Evolutionary conservation across 1,139 yeast species (phyloP).

Genomic region (Nakaseomyces bracarensis): DNA sequence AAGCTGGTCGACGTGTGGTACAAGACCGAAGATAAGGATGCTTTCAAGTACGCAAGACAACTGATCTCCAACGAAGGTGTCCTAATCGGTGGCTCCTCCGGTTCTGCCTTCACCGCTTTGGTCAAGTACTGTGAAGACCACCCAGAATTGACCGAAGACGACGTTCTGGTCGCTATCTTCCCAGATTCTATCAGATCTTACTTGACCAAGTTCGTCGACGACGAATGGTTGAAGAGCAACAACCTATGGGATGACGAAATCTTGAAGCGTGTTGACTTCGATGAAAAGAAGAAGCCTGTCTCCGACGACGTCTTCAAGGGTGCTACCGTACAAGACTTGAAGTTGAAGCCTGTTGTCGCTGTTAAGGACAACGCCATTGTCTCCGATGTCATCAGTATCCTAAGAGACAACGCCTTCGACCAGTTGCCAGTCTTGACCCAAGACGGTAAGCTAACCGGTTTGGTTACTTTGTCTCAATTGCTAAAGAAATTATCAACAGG

Average conservation of each 20-base stretch:
- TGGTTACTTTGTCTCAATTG: conserved; percentile 69
- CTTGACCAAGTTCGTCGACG: conserved; percentile 81
- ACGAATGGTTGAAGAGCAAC: conserved; percentile 82
- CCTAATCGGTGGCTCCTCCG: conserved; percentile 82
- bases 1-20: conserved; percentile 66
- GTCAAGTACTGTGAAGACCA: conserved; percentile 58
- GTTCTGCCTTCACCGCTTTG: conserved; percentile 78
- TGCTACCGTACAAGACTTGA: conserved; percentile 59
- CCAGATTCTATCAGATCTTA: conserved; percentile 87
- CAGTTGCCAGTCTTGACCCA: conserved; percentile 69
- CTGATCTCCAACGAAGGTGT: conserved; percentile 81
- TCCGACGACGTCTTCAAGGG: conserved; percentile 43
- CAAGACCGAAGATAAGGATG: conserved; percentile 77
- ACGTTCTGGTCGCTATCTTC: conserved; percentile 70
- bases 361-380: conserved; percentile 57
- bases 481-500: conserved; percentile 61
- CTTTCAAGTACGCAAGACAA: conserved; percentile 75
- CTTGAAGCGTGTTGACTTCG: conserved; percentile 31
- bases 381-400: conserved; percentile 57
- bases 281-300: conserved; percentile 16
- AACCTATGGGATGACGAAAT: conserved; percentile 55
- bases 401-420: conserved; percentile 74
- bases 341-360: conserved; percentile 75
- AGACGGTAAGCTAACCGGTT: conserved; percentile 60
- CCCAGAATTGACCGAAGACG: conserved; percentile 57